Conservation (phyloP, 2,329 filamentous ascomycete genomes). For the Tolypocladium album region DNA sequence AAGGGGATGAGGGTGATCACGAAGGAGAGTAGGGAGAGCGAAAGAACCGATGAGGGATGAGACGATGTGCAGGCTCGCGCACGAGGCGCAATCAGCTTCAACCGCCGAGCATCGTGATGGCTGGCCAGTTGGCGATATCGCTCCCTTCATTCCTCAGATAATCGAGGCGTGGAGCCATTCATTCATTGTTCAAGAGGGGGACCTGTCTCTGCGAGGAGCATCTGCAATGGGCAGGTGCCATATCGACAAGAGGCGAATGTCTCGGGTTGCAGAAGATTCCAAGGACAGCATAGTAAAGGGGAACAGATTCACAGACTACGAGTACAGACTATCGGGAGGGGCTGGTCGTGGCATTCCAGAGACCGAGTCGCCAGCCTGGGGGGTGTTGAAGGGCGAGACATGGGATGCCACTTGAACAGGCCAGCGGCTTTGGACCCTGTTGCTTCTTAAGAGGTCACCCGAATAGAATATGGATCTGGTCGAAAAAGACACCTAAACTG, state of each 20-base stretch:
- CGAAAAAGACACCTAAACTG: background rate
- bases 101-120: constrained; percentile 14
- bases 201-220: background rate
- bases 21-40: constrained; percentile 7
- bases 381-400: constrained; percentile 7
- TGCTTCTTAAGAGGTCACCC: background rate
- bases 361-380: background rate
- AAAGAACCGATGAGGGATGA: constrained; percentile 1
- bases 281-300: background rate
- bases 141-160: constrained; percentile 27
- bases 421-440: background rate
- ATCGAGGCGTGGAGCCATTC: constrained; percentile 8
- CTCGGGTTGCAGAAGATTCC: constrained; percentile 9
- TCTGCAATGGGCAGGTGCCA: constrained; percentile 8
- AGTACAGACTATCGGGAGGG: background rate
- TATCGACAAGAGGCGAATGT: constrained; percentile 21
- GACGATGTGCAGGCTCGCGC: constrained; percentile 4
- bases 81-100: constrained; percentile 10
- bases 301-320: background rate
- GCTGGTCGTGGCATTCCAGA: constrained; percentile 8
- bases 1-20: constrained; percentile 3
- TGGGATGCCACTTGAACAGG: background rate
- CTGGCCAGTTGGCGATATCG: constrained; percentile 17
- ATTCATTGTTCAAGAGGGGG: constrained; percentile 13
- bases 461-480: background rate